Conservation (phyloP, 495 filamentous ascomycete species). For the Physcia stellaris region DNA sequence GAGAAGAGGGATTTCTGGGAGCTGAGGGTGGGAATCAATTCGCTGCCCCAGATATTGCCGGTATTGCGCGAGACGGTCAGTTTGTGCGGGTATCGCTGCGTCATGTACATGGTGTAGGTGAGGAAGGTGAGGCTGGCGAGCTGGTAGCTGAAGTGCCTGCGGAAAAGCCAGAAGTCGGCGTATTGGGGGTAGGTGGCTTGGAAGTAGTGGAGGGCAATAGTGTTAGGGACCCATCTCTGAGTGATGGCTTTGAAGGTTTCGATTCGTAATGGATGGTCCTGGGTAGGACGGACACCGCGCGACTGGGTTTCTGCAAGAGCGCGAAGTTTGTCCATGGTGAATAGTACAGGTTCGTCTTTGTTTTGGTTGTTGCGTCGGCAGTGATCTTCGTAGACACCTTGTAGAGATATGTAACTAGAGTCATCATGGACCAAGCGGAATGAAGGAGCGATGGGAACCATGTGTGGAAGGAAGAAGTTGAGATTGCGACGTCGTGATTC, state of each 20-base stretch:
- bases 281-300: slow-evolving; percentile 44
- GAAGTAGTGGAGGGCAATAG: slow-evolving; percentile 78
- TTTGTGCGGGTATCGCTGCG: slow-evolving; percentile 87
- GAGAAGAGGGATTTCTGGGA: slow-evolving; percentile 73
- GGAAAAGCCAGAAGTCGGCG: slow-evolving; percentile 95
- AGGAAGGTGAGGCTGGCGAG: slow-evolving; percentile 95
- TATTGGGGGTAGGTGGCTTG: slow-evolving; percentile 76
- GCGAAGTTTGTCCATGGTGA: slow-evolving; percentile 85
- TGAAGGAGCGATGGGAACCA: slow-evolving; percentile 86
- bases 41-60: slow-evolving; percentile 92
- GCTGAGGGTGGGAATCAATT: slow-evolving; percentile 76
- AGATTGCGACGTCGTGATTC: slow-evolving; percentile 87
- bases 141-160: slow-evolving; percentile 89
- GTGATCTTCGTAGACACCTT: slow-evolving; percentile 90
- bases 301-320: slow-evolving; percentile 56
- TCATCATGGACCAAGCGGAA: slow-evolving; percentile 93
- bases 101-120: slow-evolving; percentile 96
- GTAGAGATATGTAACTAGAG: slow-evolving; percentile 82
- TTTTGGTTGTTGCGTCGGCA: slow-evolving; percentile 71
- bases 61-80: slow-evolving; percentile 77
- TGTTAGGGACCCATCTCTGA: slow-evolving; percentile 74
- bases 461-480: slow-evolving; percentile 87
- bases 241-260: slow-evolving; percentile 88
- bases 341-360: slow-evolving; percentile 91
- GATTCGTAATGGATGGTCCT: slow-evolving; percentile 52